Percentiles rank a stretch among this genome's conserved stretches.
These are phyloP conservation scores for Mucor indicus DNA, from an alignment of 371 early-diverging fungal genomes.

Conservation along the genomic window DNA sequence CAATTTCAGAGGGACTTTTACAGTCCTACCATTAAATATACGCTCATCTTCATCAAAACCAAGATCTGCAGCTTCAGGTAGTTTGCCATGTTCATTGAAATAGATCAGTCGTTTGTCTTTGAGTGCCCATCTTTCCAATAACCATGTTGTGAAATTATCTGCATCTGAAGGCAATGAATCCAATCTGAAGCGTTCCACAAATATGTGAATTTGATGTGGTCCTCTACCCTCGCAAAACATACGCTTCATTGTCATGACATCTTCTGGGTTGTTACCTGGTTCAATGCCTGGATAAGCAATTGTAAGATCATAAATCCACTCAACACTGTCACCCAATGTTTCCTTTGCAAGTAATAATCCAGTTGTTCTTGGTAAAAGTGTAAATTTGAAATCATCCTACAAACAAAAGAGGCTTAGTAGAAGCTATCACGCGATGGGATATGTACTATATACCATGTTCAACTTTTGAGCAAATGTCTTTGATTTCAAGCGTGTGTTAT, in stretches of 20 bases:
- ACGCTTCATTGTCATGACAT: constrained; percentile 66
- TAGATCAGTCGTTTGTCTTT: constrained; percentile 77
- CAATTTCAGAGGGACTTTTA: constrained; percentile 12
- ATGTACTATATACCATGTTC: constrained; percentile 50
- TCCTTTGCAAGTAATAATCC: constrained; percentile 68
- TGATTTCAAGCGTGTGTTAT: constrained; percentile 47
- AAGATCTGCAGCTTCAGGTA: constrained; percentile 38
- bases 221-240: constrained; percentile 66
- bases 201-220: constrained; percentile 74
- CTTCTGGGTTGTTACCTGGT: constrained; percentile 72
- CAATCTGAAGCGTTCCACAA: constrained; percentile 68
- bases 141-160: constrained; percentile 70
- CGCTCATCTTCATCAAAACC: constrained; percentile 5
- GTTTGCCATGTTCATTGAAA: constrained; percentile 71
- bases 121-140: constrained; percentile 69
- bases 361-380: constrained; percentile 76
- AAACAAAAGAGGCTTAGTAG: no score
- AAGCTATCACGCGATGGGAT: no score
- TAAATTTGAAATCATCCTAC: constrained; percentile 53
- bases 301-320: constrained; percentile 81
- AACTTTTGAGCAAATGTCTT: constrained; percentile 49
- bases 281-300: constrained; percentile 81
- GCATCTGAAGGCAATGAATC: constrained; percentile 61
- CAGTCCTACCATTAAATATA: constrained; percentile 9
- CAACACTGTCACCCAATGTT: constrained; percentile 57